Percentiles rank a stretch among this genome's conserved stretches.
These are phyloP conservation scores for Penicillium diatomitis DNA, from an alignment of 495 filamentous ascomycete species.

Conservation along the genomic window DNA sequence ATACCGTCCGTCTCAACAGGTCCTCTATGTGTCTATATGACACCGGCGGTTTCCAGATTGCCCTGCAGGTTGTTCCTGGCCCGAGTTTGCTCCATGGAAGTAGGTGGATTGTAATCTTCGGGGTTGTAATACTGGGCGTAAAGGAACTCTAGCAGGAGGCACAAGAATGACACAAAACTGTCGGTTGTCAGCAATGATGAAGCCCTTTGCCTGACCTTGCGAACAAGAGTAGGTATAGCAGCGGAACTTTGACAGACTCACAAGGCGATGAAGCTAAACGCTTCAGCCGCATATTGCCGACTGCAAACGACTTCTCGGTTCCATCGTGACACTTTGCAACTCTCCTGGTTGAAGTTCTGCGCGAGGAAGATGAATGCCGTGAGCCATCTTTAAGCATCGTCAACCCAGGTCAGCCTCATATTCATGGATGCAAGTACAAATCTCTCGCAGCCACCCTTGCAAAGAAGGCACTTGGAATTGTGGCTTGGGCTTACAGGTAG, in stretches of 20 bases:
- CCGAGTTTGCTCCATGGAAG: neutral
- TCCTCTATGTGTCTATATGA: neutral
- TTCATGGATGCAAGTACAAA: no score
- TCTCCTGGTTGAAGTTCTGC: conserved; percentile 10
- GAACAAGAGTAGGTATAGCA: no score
- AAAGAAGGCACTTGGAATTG: neutral
- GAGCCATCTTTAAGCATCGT: conserved; percentile 9
- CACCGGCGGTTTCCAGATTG: conserved; percentile 4
- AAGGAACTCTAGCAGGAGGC: neutral
- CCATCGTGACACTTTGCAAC: conserved; percentile 9
- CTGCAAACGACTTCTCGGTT: conserved; percentile 10
- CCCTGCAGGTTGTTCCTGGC: neutral
- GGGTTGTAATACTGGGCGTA: neutral
- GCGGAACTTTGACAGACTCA: conserved; percentile 1
- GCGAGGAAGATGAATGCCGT: conserved; percentile 16
- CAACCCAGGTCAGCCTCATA: no score
- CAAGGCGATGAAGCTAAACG: conserved; percentile 20
- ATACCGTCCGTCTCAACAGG: neutral
- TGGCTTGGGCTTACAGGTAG: conserved; percentile 6
- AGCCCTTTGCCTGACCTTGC: no score
- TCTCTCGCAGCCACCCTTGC: neutral
- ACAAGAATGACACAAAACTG: neutral
- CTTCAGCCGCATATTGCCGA: conserved; percentile 11
- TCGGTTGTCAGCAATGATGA: neutral
- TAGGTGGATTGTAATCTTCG: neutral